Evolutionary conservation across 495 filamentous ascomycete species (phyloP).

Genomic region (Bombardia bombarda): DNA sequence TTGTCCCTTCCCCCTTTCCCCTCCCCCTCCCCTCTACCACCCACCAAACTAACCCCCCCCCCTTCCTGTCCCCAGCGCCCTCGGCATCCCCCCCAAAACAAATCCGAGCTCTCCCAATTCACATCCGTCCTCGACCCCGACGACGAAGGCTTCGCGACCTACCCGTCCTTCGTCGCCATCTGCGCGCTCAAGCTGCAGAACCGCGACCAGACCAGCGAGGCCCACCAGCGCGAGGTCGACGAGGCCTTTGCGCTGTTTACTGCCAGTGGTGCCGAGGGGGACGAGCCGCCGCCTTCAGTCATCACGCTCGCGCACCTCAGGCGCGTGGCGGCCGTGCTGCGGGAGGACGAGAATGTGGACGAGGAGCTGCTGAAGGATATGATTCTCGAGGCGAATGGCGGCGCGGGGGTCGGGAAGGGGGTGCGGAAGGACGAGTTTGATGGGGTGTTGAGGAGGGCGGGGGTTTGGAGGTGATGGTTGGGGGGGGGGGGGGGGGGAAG

Average conservation of each 20-base stretch:
- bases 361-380: slow-evolving; percentile 84
- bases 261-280: slow-evolving; percentile 21
- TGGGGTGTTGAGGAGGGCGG: slow-evolving; percentile 75
- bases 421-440: slow-evolving; percentile 77
- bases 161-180: slow-evolving; percentile 70
- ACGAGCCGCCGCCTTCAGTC: slow-evolving; percentile 18
- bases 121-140: slow-evolving; percentile 74
- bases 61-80: slow-evolving; percentile 45
- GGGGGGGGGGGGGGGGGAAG: not conserved
- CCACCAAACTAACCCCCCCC: not conserved
- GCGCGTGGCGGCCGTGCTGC: slow-evolving; percentile 71
- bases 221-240: slow-evolving; percentile 57
- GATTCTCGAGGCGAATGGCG: slow-evolving; percentile 87
- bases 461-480: slow-evolving; percentile 54
- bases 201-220: slow-evolving; percentile 44
- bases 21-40: not conserved
- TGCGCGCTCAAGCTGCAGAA: slow-evolving; percentile 73
- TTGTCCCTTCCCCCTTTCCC: slow-evolving; percentile 19
- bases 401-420: slow-evolving; percentile 58
- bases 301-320: slow-evolving; percentile 72
- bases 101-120: slow-evolving; percentile 63
- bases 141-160: slow-evolving; percentile 65
- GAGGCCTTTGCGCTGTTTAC: slow-evolving; percentile 76
- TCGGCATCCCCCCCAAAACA: slow-evolving; percentile 59
- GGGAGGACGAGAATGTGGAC: slow-evolving; percentile 72